Evolutionary conservation across 352 stramenopile species (phyloP), one percentile per base, ranked within the genome.

Genomic region (Pythium dissotocum): DNA sequence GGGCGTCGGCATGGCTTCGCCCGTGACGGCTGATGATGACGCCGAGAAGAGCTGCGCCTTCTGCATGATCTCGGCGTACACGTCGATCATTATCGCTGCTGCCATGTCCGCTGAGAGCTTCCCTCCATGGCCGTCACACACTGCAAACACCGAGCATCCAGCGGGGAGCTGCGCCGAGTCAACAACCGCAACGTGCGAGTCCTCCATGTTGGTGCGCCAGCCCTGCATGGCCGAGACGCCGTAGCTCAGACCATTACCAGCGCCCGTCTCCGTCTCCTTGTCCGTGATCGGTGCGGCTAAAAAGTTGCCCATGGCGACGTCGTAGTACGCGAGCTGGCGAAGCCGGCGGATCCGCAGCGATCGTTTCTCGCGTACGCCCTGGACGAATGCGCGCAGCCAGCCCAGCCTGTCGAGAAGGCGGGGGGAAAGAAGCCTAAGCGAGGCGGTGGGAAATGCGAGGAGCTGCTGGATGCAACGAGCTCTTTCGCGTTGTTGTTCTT

Each of bases 131-230:
- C 84, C 85, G 70, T 95, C 88, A 58, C 85, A 95, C 44, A 95
- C 86, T 9, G 84, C 85, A 63, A 95, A 94, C 42, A 93, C 64
- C 38, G 86, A 88, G 61, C 74, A 84, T 42, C 73, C 75, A 1
- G 58, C n/a, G 2, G 84, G 83, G 6, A 90, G 63, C 9, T 72
- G 71, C 21, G 71, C 55, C 7, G 82, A 74, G 32, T 82, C 66
- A n/a, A 91, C 56, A 35, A 77, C 69, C 26, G 85, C 77, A 33
- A 94, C 68, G 70, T 95, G 83, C 70, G 85, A 76, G 71, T 94
- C 86, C 72, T 95, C 87, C 84, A 95, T 94, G 62, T 74, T 87
- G 40, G 78, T 88, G 65, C 87, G 85, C 85, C 87, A 94, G 33
- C 85, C 87, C 59, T 95, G 87, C 84, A 95, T 95, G 57, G 77